A percentile compares a stretch with the other conserved stretches of the same genome.
phyloP scores from a whole-genome alignment of 192 early-diverging fungal genomes.

The Lunasporangiospora selenospora region DNA sequence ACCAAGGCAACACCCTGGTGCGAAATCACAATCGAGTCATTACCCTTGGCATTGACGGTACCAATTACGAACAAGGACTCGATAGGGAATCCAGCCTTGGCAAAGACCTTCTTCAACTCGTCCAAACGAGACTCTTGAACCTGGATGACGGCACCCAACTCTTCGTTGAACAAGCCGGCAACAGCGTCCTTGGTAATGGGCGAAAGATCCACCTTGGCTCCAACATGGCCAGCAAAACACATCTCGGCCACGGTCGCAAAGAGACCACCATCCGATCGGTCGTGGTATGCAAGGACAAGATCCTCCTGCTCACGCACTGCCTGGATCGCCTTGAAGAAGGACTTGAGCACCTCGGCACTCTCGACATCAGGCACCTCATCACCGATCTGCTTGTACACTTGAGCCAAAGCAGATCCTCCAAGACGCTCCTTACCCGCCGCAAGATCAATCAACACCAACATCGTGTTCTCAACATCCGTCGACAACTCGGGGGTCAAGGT shows the following conservation, averaged over 20 bases:
- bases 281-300: constrained; percentile 93
- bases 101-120: constrained; percentile 57
- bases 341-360: constrained; percentile 66
- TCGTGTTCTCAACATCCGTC: constrained; percentile 53
- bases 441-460: constrained; percentile 88
- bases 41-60: constrained; percentile 55
- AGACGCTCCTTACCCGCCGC: constrained; percentile 83
- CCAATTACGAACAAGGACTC: constrained; percentile 64
- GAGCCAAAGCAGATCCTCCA: constrained; percentile 94
- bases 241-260: constrained; percentile 94
- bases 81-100: constrained; percentile 59
- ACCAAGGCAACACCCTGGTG: constrained; percentile 56
- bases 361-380: constrained; percentile 88
- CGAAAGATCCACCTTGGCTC: constrained; percentile 74
- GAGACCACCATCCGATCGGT: constrained; percentile 98
- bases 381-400: constrained; percentile 91
- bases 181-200: constrained; percentile 52
- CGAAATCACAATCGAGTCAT: constrained; percentile 62
- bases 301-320: constrained; percentile 50
- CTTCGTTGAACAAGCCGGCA: constrained; percentile 91
- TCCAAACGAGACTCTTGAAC: constrained; percentile 67
- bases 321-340: constrained; percentile 85
- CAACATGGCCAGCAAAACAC: constrained; percentile 95
- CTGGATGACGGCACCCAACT: constrained; percentile 97
- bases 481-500: constrained; percentile 92